Base-by-base conservation (phyloP, 805 yeast species). In the Komagataella pastoris region DNA sequence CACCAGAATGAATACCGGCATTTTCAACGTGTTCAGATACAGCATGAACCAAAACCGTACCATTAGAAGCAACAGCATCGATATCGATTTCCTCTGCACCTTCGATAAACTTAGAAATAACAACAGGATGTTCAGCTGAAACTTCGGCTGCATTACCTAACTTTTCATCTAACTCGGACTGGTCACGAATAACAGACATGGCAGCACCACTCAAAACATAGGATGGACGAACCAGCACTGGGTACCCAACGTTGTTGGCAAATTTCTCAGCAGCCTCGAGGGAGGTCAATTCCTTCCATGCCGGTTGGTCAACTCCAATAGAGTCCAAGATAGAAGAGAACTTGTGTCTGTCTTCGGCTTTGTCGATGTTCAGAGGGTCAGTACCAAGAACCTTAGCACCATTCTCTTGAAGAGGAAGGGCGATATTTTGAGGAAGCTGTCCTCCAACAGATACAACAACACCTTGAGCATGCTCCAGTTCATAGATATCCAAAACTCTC, bases 1-100 rank as follows among this genome's bases (percentile, higher is more conserved):
- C 99, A 69, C 99, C 99, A 50, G 97, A 90, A 73, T 91, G 99
- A 54, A 93, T 85, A 76, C 99, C 99, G 7, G 99, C 99, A 63
- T 90, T 89, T 72, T 91, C 99, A 63, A 90, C 95, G 68, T 91
- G 99, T 70, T 93, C 99, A 57, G 96, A 87, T 54, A 91, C 86
- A 54, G 96, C 98, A 68, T 91, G 99, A 53, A 91, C 95, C 50
- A 91, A 71, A 52, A 91, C 88, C 61, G 81, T 70, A 61, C 99
- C 99, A 52, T 89, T 76, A 60, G 79, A 72, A 47, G 98, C 98
- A 63, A 91, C 99, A 54, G 89, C 98, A 72, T 91, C 99, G 60
- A 91, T 86, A 69, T 91, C 99, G 61, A 91, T 91, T 72, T 91
- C 99, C 69, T 89, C 84, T 21, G 99, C 98, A 57, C 95, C 95